phyloP scores from a whole-genome alignment of 2,329 filamentous ascomycete genomes.

The Neonectria punicea region DNA sequence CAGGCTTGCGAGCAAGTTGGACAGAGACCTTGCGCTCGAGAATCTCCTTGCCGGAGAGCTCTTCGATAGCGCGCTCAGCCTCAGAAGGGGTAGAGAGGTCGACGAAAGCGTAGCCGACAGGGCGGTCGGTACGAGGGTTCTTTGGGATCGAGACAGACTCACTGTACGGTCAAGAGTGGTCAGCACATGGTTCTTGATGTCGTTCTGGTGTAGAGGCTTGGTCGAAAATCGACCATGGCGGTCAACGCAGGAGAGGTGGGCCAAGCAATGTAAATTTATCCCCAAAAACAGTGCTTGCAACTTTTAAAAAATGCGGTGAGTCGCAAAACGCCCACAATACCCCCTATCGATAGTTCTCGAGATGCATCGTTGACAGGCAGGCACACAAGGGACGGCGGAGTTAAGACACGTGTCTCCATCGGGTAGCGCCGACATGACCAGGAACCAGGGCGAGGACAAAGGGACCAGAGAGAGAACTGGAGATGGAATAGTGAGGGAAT shows the following conservation, averaged over 20 bases:
- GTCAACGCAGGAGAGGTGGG: neutral
- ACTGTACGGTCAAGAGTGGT: constrained; percentile 60
- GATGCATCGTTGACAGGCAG: constrained; percentile 9
- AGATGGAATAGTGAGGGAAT: constrained; percentile 14
- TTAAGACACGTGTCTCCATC: constrained; percentile 41
- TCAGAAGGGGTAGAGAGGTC: constrained; percentile 94
- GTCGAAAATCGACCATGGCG: constrained; percentile 1
- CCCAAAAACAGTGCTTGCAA: neutral
- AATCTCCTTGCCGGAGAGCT: constrained; percentile 97
- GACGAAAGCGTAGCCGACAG: constrained; percentile 98
- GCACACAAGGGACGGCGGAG: constrained; percentile 9
- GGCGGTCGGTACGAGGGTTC: constrained; percentile 98
- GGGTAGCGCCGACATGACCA: constrained; percentile 6
- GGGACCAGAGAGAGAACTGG: neutral
- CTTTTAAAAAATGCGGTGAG: neutral
- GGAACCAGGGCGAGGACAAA: constrained; percentile 7
- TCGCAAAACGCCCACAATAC: neutral
- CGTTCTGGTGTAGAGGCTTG: neutral
- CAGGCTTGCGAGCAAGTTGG: constrained; percentile 97
- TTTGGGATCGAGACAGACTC: constrained; percentile 99
- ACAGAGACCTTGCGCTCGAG: constrained; percentile 99
- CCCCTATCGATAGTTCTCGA: neutral
- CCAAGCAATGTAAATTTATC: neutral
- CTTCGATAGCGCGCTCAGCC: constrained; percentile 93
- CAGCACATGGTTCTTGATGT: constrained; percentile 40